Conservation (phyloP, 2,329 filamentous ascomycete species). For the Venturia aucupariae region DNA sequence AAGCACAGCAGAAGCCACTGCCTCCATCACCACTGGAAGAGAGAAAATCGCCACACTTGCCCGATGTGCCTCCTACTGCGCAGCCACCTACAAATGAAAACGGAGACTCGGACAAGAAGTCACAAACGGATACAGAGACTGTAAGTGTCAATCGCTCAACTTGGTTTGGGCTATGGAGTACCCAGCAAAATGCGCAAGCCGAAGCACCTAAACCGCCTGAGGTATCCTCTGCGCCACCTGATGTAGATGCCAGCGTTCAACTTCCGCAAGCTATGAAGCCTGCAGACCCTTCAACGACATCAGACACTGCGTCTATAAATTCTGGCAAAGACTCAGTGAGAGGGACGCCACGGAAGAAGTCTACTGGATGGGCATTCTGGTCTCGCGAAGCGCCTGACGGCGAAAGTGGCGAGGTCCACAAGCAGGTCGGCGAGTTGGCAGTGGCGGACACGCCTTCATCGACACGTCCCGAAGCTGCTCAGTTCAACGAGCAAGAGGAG, state of each 20-base stretch:
- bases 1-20: constrained; percentile 10
- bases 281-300: constrained; percentile 15
- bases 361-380: constrained; percentile 75
- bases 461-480: constrained; percentile 40
- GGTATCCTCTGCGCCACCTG: not conserved
- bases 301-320: constrained; percentile 13
- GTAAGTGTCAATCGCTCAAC: constrained; percentile 25
- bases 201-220: not conserved
- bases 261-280: not conserved
- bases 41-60: constrained; percentile 1
- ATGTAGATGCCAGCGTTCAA: not conserved
- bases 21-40: constrained; percentile 9
- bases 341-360: constrained; percentile 34
- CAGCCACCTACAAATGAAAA: not conserved
- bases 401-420: constrained; percentile 45
- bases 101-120: constrained; percentile 8
- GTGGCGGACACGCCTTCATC: constrained; percentile 43
- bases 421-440: constrained; percentile 42
- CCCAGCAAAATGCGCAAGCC: constrained; percentile 32
- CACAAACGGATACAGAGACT: constrained; percentile 15
- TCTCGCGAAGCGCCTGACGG: constrained; percentile 43
- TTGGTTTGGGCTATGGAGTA: constrained; percentile 44
- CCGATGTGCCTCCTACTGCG: not conserved
- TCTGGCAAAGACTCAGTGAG: constrained; percentile 18
- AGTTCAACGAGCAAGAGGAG: constrained; percentile 37